Base-by-base conservation (phyloP, 306 rosid genomes). In the Medicago ruthenica region DNA sequence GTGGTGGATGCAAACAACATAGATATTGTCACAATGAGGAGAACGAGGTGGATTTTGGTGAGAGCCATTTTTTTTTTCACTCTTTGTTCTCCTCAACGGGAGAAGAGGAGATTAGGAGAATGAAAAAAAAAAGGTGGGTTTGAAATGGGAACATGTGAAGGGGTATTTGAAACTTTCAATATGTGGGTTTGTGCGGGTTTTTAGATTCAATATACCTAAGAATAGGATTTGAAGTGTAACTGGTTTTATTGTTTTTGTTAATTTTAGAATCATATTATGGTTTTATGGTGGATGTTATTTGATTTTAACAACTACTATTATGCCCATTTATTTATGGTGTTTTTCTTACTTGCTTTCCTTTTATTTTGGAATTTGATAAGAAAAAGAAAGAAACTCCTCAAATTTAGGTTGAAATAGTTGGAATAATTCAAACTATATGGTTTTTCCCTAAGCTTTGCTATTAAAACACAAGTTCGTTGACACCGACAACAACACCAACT, bases 21-120 rank as follows among this genome's bases (percentile, higher is more conserved):
- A 0, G 76, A 50, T 31, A 62, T 42, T 16, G 76, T 57, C 1
- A 60, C 40, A 5, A 80, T 31, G 27, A 67, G 44, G 55, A 78
- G 6, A 10, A 59, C 42, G 1, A 15, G 13, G 18, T 61, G 47
- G 58, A 9, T 47, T 50, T 50, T 80, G 24, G 1, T 16, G 67
- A 68, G 68, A 59, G 13, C 67, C 84, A 67, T 0, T 13, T 60
- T 27, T 6, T 24, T 31, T 61, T 1, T 31, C 36, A 3, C 20
- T 67, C 55, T 37, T 67, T 11, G 4, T 42, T 20, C 55, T 41
- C 54, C 71, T 67, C 39, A 14, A 41, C 42, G 4, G 12, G 36
- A 24, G 27, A 6, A 64, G 34, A 39, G 51, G 53, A 42, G 55
- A 13, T 5, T 9, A 8, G 11, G 36, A 42, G 11, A 7, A 31